Conservation (phyloP, 257 asterid species). For the Fraxinus cuspidata region DNA sequence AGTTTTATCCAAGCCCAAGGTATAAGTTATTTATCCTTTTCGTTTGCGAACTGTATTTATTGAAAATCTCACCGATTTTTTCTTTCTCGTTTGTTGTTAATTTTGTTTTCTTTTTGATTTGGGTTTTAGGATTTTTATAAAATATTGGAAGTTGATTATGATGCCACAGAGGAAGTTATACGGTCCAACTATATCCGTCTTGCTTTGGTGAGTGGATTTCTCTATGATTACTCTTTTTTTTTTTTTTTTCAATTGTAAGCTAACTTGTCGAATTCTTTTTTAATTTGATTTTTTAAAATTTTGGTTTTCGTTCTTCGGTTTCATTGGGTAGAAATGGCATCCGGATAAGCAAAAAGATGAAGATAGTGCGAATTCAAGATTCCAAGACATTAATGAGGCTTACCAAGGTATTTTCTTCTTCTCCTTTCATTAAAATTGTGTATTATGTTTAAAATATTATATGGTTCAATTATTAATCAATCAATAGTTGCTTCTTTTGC, state of each 20-base stretch:
- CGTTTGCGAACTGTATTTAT: background rate
- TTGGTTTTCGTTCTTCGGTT: background rate
- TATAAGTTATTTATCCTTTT: background rate
- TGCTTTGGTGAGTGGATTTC: constrained; percentile 65
- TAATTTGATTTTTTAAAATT: background rate
- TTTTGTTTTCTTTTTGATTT: background rate
- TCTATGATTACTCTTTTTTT: background rate
- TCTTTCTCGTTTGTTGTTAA: background rate
- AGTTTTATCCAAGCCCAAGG: constrained; percentile 73
- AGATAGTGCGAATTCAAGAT: constrained; percentile 64
- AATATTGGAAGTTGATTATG: constrained; percentile 80
- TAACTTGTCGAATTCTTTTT: background rate
- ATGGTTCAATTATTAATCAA: background rate
- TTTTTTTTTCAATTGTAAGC: background rate
- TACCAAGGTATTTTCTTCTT: constrained; percentile 58
- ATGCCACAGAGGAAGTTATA: constrained; percentile 84
- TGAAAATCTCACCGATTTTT: background rate
- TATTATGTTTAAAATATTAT: background rate
- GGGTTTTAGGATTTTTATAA: constrained; percentile 73
- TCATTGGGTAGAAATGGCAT: constrained; percentile 79
- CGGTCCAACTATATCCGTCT: constrained; percentile 88
- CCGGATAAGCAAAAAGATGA: constrained; percentile 86
- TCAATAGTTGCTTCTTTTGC: background rate
- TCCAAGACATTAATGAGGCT: constrained; percentile 94
- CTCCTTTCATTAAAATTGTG: background rate